phyloP scores from a whole-genome alignment of 176 grass and related monocot species.

The Paspalum notatum region DNA sequence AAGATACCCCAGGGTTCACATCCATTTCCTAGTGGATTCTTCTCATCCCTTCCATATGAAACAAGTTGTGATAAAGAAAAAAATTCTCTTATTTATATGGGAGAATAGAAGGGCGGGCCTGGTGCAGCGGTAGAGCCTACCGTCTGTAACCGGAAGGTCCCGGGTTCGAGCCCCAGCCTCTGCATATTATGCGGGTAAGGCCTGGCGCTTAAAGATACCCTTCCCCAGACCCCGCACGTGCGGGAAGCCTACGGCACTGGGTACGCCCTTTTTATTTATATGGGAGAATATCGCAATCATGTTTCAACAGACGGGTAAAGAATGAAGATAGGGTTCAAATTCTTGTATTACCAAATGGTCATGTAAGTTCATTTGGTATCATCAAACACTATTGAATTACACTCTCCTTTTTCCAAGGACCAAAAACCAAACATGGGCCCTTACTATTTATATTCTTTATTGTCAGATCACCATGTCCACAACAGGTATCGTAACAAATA shows the following conservation, averaged over 20 bases:
- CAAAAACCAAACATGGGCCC: slow-evolving; percentile 11
- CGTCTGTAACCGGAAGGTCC: too few relatives aligned
- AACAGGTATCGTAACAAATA: neutral
- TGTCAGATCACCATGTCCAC: neutral
- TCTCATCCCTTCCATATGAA: neutral
- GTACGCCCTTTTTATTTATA: too few relatives aligned
- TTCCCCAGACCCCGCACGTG: too few relatives aligned
- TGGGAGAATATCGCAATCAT: neutral
- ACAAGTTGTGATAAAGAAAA: neutral
- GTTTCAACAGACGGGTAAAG: slow-evolving; percentile 17
- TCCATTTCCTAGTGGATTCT: neutral
- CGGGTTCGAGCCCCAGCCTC: too few relatives aligned
- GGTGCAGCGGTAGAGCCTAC: too few relatives aligned
- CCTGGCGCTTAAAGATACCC: too few relatives aligned
- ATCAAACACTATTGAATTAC: neutral
- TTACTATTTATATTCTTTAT: neutral
- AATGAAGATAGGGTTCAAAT: slow-evolving; percentile 28
- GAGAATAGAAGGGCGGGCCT: too few relatives aligned
- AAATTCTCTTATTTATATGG: too few relatives aligned
- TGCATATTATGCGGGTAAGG: too few relatives aligned
- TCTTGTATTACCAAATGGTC: neutral
- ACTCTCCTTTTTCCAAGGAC: neutral
- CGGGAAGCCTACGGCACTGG: too few relatives aligned
- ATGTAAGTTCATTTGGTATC: slow-evolving; percentile 12
- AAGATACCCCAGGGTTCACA: neutral